Conservation (phyloP, 331 rosid species). For the Malus hybrid region DNA sequence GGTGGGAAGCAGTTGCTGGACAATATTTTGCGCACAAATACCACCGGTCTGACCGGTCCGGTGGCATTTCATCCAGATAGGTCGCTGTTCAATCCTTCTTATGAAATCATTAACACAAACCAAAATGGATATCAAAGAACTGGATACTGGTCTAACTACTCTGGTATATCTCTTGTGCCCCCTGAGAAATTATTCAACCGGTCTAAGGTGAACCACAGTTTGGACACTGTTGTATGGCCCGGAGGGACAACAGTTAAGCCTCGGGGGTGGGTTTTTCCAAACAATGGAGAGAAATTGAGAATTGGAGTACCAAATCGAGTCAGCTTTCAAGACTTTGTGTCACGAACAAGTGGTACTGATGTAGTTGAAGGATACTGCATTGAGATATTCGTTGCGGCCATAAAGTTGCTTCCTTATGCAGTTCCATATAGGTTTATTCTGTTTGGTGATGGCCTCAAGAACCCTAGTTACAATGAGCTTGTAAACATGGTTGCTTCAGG, state of each 20-base stretch:
- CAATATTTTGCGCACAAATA: conserved; percentile 26
- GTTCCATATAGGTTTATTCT: conserved; percentile 30
- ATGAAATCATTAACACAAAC: conserved; percentile 31
- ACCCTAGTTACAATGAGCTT: conserved; percentile 35
- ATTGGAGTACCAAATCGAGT: conserved; percentile 41
- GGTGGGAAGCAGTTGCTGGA: conserved; percentile 31
- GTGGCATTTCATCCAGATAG: conserved; percentile 24
- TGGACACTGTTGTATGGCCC: conserved; percentile 24
- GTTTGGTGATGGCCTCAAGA: conserved; percentile 36
- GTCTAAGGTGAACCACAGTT: conserved; percentile 19
- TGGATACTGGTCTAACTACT: conserved; percentile 38
- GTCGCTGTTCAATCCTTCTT: conserved; percentile 25
- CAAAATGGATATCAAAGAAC: conserved; percentile 17
- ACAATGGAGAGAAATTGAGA: conserved; percentile 23
- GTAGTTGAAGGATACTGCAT: conserved; percentile 35
- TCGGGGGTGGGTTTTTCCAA: conserved; percentile 41
- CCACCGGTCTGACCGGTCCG: conserved; percentile 36
- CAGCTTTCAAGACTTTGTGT: conserved; percentile 31
- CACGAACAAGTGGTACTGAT: conserved; percentile 16
- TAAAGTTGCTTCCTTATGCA: conserved; percentile 33
- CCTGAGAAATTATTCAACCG: conserved; percentile 17
- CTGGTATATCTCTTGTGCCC: conserved; percentile 27
- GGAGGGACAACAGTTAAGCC: conserved; percentile 32
- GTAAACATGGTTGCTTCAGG: conserved; percentile 21
- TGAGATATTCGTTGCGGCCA: conserved; percentile 40